Percentiles rank a stretch among this genome's conserved stretches.
phyloP scores from a whole-genome alignment of 345 rosid genomes.

The Citrus unshiu region DNA sequence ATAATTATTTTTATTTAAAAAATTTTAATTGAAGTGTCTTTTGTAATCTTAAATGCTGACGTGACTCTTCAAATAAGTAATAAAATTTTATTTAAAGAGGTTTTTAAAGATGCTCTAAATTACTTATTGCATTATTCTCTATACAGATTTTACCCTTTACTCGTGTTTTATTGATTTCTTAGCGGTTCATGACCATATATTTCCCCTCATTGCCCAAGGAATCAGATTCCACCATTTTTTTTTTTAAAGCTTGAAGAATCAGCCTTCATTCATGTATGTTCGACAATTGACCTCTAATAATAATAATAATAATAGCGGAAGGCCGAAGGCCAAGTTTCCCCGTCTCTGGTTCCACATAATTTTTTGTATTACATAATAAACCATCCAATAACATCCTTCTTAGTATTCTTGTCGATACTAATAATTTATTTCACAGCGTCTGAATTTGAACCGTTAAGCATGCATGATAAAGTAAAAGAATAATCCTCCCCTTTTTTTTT shows the following conservation, averaged over 20 bases:
- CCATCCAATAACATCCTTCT: neutral
- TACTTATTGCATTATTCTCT: too few relatives aligned
- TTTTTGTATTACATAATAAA: neutral
- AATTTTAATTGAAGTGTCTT: too few relatives aligned
- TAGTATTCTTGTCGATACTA: neutral
- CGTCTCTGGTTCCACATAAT: neutral
- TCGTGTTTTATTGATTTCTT: neutral
- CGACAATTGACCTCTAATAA: neutral
- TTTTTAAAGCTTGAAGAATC: neutral
- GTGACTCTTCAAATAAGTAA: too few relatives aligned
- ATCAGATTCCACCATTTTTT: neutral
- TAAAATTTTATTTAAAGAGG: too few relatives aligned
- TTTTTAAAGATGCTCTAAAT: accelerated
- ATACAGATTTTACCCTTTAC: too few relatives aligned
- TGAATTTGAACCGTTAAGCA: neutral
- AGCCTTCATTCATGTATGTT: neutral
- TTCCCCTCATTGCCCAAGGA: neutral
- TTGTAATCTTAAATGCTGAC: too few relatives aligned
- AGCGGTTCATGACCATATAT: neutral
- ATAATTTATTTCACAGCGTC: neutral
- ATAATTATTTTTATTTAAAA: too few relatives aligned
- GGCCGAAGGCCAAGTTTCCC: neutral
- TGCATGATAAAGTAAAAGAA: neutral
- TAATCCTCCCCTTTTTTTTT: neutral
- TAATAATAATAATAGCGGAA: too few relatives aligned